Evolutionary conservation across 1,284 basidiomycete genomes (phyloP).

Genomic region (Malassezia furfur): DNA sequence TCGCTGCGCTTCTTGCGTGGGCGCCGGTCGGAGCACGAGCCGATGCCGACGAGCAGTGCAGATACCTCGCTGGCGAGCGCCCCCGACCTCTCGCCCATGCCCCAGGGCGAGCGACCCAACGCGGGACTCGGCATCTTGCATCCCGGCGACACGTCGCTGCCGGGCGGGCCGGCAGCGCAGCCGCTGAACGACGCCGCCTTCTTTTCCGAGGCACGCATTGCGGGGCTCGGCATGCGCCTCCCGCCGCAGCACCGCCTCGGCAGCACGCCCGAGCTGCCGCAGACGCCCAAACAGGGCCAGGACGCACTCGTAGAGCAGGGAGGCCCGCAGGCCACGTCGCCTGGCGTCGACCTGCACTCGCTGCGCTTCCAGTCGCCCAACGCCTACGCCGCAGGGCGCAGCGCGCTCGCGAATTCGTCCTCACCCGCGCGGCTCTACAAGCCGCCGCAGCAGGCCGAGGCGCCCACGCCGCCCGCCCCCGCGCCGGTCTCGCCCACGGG

Average conservation of each 20-base stretch:
- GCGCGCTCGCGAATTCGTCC: neutral
- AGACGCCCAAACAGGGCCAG: neutral
- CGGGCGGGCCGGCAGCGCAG: neutral
- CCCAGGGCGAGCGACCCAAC: neutral
- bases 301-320: too few relatives aligned
- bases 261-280: neutral
- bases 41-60: neutral
- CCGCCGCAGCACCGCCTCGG: neutral
- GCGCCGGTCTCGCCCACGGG: too few relatives aligned
- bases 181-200: neutral
- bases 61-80: neutral
- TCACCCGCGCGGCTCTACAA: neutral
- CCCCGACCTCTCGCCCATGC: neutral
- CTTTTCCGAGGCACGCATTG: conserved; percentile 1
- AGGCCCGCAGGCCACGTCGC: neutral
- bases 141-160: neutral
- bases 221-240: conserved; percentile 4
- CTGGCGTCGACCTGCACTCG: neutral
- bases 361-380: neutral
- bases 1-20: conserved; percentile 12
- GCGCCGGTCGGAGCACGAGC: neutral
- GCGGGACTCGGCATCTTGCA: neutral
- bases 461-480: neutral
- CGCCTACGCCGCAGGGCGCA: neutral
- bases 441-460: neutral